Conservation (phyloP, 495 filamentous ascomycete genomes). For the Hypoxylon fuscum region DNA sequence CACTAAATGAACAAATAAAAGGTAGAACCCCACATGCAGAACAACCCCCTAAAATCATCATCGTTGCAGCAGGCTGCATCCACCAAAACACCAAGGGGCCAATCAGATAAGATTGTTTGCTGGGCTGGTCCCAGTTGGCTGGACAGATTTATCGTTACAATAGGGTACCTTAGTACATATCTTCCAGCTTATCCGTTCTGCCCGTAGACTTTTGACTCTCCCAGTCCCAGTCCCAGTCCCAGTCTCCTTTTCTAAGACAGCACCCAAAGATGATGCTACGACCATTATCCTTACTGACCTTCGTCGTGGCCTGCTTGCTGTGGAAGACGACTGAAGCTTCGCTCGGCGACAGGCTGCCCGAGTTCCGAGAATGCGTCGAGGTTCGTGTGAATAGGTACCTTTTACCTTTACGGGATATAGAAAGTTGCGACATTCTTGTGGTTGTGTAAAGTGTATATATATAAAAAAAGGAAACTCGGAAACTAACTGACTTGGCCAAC, state of each 20-base stretch:
- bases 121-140: too few species aligned
- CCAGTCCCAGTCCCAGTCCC: conserved; percentile 4
- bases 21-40: conserved; percentile 19
- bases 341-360: conserved; percentile 83
- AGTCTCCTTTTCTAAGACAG: conserved; percentile 3
- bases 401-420: background rate
- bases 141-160: too few species aligned
- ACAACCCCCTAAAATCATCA: conserved; percentile 13
- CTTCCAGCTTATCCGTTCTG: conserved; percentile 37
- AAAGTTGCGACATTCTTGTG: background rate
- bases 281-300: conserved; percentile 22
- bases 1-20: background rate
- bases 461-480: conserved; percentile 1
- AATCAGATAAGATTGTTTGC: conserved; percentile 22
- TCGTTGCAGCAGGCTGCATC: conserved; percentile 13
- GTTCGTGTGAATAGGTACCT: conserved; percentile 58
- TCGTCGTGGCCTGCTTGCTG: conserved; percentile 32
- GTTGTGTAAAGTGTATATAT: conserved; percentile 23
- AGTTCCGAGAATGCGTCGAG: conserved; percentile 88
- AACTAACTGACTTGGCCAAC: conserved; percentile 27
- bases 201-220: too few species aligned
- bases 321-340: conserved; percentile 68
- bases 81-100: conserved; percentile 20
- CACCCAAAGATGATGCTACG: conserved; percentile 25
- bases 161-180: too few species aligned